Conservation (phyloP, 164 flowering plant species). For the Magnolia kwangsiensis region DNA sequence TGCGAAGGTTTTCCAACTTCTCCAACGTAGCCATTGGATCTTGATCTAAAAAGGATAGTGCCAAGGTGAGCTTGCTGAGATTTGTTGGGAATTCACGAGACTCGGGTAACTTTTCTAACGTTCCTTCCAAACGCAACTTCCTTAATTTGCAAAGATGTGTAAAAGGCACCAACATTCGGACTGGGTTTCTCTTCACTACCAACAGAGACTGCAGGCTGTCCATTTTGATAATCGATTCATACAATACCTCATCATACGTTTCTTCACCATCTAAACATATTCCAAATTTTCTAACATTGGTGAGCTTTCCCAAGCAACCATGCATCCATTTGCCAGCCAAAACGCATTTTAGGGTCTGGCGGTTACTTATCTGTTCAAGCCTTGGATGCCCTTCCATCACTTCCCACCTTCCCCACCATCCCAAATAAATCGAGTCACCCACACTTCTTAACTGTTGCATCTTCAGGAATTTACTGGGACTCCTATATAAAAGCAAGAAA, state of each 20-base stretch:
- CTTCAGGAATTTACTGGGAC: slow-evolving; percentile 1
- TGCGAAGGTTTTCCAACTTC: slow-evolving; percentile 6
- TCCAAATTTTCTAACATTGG: slow-evolving; percentile 3
- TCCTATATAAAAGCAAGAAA: too few relatives aligned
- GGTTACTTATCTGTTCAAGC: neutral
- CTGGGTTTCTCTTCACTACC: neutral
- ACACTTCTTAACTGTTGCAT: slow-evolving; percentile 1
- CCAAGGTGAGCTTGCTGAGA: slow-evolving; percentile 1
- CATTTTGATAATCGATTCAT: neutral
- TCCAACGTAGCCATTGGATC: slow-evolving; percentile 15
- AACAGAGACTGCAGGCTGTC: neutral
- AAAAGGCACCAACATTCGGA: neutral
- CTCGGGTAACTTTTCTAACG: neutral
- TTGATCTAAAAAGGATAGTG: neutral
- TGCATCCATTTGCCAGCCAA: neutral
- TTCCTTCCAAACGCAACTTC: slow-evolving; percentile 1
- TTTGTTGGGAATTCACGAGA: neutral
- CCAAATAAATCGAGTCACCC: too few relatives aligned
- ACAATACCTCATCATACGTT: neutral
- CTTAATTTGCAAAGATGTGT: neutral
- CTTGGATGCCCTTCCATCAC: neutral
- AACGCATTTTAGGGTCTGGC: neutral
- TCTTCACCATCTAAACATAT: neutral
- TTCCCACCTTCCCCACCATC: too few relatives aligned
- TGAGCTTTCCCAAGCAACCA: slow-evolving; percentile 7